Evolutionary conservation across 2,329 filamentous ascomycete genomes (phyloP), one percentile per base, ranked within the genome.

Genomic region (Microdochium bolleyi): DNA sequence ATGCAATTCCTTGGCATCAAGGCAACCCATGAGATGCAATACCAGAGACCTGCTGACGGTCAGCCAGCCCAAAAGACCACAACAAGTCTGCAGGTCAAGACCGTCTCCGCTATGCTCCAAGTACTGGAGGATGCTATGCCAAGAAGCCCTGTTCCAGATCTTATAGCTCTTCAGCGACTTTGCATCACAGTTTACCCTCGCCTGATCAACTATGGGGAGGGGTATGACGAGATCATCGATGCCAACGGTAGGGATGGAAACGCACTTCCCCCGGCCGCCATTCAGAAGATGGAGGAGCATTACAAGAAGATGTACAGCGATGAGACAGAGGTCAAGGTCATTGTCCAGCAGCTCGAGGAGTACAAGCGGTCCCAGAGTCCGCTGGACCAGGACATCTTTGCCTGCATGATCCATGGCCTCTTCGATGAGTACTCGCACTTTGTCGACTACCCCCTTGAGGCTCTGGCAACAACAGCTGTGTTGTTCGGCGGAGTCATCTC

Each of bases 381-480:
- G 1, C 74, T 86, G 16, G 90, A 96, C 55, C 94, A 97, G 67
- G 94, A 99, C 65, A 81, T 96, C 7, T 99, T 99, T 66, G 89
- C 92, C 14, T 96, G 92, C 72, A 99, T 99, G 91, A 95, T 99
- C 34, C 92, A 96, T 63, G 94, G 94, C 1, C 76, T 99, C 3
- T 96, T 99, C 61, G 94, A 99, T 62, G 94, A 99, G 72, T 99
- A 96, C 67, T 87, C 87, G 52, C 95, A 96, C 64, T 99, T 96
- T 66, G 83, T 88, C 41, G 92, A 95, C 63, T 99, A 99, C 67
- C 95, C 95, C 0, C 77, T 96, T n/a, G 92, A 96, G 64, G 94
- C 94, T 5, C 75, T 99, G 50, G 92, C 92, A 8, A 97, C 92
- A 11, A 99, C 94, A 0, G 92, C 94, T 3, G 92, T 99, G 10